Percentiles rank a stretch among this genome's conserved stretches.
phyloP scores from a whole-genome alignment of 768 basidiomycete genomes.

The Auriscalpium vulgare region DNA sequence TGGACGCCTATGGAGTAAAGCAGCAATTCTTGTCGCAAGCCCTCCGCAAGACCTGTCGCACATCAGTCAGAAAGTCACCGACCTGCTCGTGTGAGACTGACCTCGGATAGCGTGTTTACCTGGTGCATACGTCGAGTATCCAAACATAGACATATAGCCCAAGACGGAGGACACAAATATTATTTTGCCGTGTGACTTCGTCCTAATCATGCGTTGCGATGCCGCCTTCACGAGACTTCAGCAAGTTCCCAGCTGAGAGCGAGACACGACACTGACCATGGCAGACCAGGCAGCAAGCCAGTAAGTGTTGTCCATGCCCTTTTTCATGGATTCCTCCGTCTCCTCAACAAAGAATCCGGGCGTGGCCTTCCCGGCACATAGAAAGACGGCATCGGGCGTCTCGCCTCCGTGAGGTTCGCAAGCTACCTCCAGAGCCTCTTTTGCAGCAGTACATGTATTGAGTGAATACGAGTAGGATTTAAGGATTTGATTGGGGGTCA shows the following conservation, averaged over 20 bases:
- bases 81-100: conserved; percentile 22
- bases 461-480: conserved; percentile 62
- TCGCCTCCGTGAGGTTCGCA: conserved; percentile 43
- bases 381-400: conserved; percentile 69
- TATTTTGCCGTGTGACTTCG: conserved; percentile 57
- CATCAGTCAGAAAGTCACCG: not conserved
- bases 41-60: conserved; percentile 68
- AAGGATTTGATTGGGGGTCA: conserved; percentile 52
- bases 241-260: not conserved
- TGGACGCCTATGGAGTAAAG: conserved; percentile 75
- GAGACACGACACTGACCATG: conserved; percentile 31
- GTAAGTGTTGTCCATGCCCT: conserved; percentile 51
- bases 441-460: conserved; percentile 40
- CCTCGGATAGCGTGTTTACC: conserved; percentile 84
- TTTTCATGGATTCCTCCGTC: conserved; percentile 45
- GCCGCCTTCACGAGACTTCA: conserved; percentile 43
- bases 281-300: conserved; percentile 48
- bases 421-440: conserved; percentile 55
- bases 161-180: conserved; percentile 70
- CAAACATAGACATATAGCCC: conserved; percentile 68
- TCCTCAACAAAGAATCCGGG: conserved; percentile 75
- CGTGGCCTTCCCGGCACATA: conserved; percentile 66
- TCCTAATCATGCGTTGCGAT: conserved; percentile 52
- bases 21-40: conserved; percentile 69
- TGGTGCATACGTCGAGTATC: conserved; percentile 75